Conservation (phyloP, 2,329 filamentous ascomycete species). For the Apiospora marii region DNA sequence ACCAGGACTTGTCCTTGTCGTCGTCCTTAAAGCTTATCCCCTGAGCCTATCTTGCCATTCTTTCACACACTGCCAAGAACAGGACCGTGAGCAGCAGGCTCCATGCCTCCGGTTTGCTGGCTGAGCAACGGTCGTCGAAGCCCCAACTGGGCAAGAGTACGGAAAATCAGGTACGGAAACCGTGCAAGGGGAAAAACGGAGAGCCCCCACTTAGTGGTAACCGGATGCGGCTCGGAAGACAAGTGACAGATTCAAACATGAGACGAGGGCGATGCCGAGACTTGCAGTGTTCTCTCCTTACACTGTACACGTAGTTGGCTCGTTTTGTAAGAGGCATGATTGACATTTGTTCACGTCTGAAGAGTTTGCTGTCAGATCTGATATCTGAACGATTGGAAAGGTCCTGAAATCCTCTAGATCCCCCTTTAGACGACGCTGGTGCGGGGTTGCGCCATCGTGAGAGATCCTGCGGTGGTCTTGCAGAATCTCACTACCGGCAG, state of each 20-base stretch:
- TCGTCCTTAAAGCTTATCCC: not conserved
- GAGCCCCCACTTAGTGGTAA: conserved; percentile 21
- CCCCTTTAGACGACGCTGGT: not conserved
- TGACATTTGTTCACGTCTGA: not conserved
- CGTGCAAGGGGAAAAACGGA: not conserved
- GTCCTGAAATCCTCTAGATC: not conserved
- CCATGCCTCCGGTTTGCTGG: not conserved
- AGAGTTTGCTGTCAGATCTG: not conserved
- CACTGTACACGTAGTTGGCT: not conserved
- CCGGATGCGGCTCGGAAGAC: conserved; percentile 24
- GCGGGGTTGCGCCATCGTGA: conserved; percentile 9
- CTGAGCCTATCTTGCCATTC: conserved; percentile 10
- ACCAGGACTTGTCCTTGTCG: not conserved
- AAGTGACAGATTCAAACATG: conserved; percentile 26
- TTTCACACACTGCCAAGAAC: conserved; percentile 7
- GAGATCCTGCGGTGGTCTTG: not conserved
- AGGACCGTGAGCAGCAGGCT: conserved; percentile 8
- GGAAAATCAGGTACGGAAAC: conserved; percentile 4
- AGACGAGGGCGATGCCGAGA: conserved; percentile 21
- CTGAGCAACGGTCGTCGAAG: not conserved
- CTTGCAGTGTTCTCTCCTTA: not conserved
- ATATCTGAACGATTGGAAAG: not conserved
- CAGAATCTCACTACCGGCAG: conserved; percentile 10
- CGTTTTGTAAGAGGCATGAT: not conserved
- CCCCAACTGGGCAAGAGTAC: conserved; percentile 2